Evolutionary conservation across 768 basidiomycete genomes (phyloP).

Genomic region (Mycena amicta): DNA sequence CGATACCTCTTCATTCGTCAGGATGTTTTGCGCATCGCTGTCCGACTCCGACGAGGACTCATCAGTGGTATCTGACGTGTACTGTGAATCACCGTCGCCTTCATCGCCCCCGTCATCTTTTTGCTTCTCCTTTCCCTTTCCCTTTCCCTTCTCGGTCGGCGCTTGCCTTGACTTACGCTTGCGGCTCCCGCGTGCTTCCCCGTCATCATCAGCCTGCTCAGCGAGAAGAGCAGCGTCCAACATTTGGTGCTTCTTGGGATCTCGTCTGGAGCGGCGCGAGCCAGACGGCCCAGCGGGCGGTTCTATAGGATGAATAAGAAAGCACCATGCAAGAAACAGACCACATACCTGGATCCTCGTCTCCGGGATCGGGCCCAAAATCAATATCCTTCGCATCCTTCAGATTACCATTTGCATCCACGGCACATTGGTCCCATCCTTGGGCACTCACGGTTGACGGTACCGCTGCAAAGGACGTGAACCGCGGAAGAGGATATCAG

Average conservation of each 20-base stretch:
- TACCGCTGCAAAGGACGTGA: not conserved
- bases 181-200: not conserved
- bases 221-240: not conserved
- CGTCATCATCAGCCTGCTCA: not conserved
- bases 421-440: not conserved
- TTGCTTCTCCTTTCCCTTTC: not conserved
- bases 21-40: not conserved
- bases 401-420: not conserved
- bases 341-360: not conserved
- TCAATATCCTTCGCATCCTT: not conserved
- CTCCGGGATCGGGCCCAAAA: not conserved
- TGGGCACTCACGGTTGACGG: not conserved
- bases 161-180: too few relatives aligned
- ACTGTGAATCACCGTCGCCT: not conserved
- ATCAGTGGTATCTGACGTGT: not conserved
- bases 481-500: not conserved
- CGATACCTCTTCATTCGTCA: not conserved
- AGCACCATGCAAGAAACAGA: not conserved
- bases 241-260: not conserved
- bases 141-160: not conserved
- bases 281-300: not conserved
- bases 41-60: not conserved
- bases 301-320: not conserved
- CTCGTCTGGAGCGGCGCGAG: not conserved
- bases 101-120: not conserved